Conservation (phyloP, 2,329 filamentous ascomycete species). For the Sclerotinia glacialis region DNA sequence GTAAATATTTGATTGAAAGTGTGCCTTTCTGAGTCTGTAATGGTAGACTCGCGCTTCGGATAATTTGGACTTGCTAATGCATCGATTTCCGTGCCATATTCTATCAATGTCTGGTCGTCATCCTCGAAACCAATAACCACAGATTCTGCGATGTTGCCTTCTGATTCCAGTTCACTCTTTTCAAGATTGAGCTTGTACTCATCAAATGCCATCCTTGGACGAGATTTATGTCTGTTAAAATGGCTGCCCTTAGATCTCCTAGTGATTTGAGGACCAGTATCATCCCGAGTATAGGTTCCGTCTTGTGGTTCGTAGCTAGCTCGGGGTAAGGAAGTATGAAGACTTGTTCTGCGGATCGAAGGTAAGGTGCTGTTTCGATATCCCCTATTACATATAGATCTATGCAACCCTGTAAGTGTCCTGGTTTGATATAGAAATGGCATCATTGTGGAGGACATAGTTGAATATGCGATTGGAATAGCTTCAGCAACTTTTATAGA, state of each 20-base stretch:
- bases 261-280: neutral
- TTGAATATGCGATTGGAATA: conserved; percentile 20
- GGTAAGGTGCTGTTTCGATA: neutral
- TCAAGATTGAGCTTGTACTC: conserved; percentile 4
- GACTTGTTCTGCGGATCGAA: neutral
- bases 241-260: neutral
- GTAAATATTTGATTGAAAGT: conserved; percentile 56
- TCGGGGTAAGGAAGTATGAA: conserved; percentile 18
- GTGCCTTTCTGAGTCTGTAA: conserved; percentile 53
- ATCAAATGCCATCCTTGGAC: neutral
- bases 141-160: conserved; percentile 12
- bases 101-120: conserved; percentile 21
- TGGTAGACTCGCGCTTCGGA: conserved; percentile 46
- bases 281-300: neutral
- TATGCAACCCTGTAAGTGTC: conserved; percentile 47
- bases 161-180: conserved; percentile 12
- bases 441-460: conserved; percentile 45
- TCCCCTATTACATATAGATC: conserved; percentile 9
- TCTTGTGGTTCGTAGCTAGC: neutral
- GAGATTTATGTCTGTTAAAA: neutral
- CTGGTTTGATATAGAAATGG: conserved; percentile 73
- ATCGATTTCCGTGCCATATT: conserved; percentile 28
- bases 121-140: conserved; percentile 23
- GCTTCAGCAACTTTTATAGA: conserved; percentile 22
- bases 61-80: conserved; percentile 29